These are phyloP conservation scores for Colletotrichum viniferum DNA, from an alignment of 2,329 filamentous ascomycete genomes.

Conservation along the genomic window DNA sequence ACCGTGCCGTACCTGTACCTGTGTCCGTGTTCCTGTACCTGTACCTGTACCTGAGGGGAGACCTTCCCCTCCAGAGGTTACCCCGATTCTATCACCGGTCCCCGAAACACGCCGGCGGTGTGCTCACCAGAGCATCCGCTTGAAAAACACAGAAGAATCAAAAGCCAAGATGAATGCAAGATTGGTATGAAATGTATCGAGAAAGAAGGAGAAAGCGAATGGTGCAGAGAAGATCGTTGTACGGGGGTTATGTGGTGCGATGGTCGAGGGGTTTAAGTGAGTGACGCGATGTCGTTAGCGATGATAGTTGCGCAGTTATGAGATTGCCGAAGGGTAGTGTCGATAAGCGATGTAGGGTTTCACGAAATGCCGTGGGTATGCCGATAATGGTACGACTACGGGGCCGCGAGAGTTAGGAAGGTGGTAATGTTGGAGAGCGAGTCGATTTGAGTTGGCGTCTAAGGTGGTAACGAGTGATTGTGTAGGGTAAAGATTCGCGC, in stretches of 20 bases:
- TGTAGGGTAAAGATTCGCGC: not conserved
- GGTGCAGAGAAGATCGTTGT: not conserved
- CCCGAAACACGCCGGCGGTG: not conserved
- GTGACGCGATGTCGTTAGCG: not conserved
- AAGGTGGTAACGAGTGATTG: not conserved
- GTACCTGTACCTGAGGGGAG: not conserved
- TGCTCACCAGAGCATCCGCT: not conserved
- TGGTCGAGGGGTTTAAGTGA: not conserved
- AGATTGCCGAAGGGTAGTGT: constrained; percentile 16
- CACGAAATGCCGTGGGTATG: not conserved
- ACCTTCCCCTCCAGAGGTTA: not conserved
- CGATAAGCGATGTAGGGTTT: constrained; percentile 7
- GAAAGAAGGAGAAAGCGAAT: not conserved
- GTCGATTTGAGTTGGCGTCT: not conserved
- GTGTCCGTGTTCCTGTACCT: not conserved
- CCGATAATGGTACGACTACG: not conserved
- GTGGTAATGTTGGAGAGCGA: not conserved
- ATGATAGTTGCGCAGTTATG: not conserved
- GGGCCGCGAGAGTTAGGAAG: not conserved
- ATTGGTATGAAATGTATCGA: constrained; percentile 5
- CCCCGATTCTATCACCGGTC: not conserved
- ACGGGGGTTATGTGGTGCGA: not conserved
- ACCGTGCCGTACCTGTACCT: not conserved
- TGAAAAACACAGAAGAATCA: not conserved
- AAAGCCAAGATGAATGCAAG: constrained; percentile 2